Conservation (phyloP, 495 filamentous ascomycete genomes). For the Podospora bellae-mahoneyi region DNA sequence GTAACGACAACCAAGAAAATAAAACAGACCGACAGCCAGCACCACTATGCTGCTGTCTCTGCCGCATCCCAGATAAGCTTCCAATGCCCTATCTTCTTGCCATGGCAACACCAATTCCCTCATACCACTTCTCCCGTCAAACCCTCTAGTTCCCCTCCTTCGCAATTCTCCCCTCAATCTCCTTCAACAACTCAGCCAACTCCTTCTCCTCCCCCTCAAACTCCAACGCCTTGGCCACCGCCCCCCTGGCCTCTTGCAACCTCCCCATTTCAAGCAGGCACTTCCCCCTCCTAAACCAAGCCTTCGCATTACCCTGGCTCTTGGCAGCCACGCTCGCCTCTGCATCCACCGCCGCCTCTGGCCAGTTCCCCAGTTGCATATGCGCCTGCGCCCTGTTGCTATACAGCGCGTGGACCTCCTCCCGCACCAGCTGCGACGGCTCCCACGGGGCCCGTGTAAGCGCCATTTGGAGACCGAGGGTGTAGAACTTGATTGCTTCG, state of each 20-base stretch:
- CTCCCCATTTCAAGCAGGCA: constrained; percentile 88
- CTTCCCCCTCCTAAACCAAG: constrained; percentile 81
- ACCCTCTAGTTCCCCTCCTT: constrained; percentile 19
- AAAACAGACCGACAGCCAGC: too few species aligned
- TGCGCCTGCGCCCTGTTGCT: constrained; percentile 87
- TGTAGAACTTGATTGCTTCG: constrained; percentile 79
- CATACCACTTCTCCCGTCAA: too few species aligned
- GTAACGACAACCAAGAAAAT: neutral
- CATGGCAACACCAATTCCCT: too few species aligned
- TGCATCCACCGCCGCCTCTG: constrained; percentile 79
- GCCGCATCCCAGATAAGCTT: too few species aligned
- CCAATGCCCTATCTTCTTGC: too few species aligned
- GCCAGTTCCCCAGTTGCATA: constrained; percentile 74
- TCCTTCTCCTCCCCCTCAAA: constrained; percentile 76
- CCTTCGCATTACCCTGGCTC: constrained; percentile 82
- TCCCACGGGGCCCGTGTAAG: constrained; percentile 81
- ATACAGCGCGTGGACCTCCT: constrained; percentile 76
- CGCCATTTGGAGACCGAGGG: constrained; percentile 82
- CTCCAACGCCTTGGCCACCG: constrained; percentile 71
- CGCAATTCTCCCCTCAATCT: constrained; percentile 54
- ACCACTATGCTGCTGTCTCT: too few species aligned
- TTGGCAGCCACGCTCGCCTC: constrained; percentile 87
- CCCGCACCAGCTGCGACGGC: constrained; percentile 70
- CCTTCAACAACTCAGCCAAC: constrained; percentile 62
- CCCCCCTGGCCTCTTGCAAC: constrained; percentile 73